A percentile compares a stretch with the other conserved stretches of the same genome.
These are phyloP conservation scores for Berkeleyomyces basicola DNA, from an alignment of 2,329 filamentous ascomycete genomes.

Conservation along the genomic window DNA sequence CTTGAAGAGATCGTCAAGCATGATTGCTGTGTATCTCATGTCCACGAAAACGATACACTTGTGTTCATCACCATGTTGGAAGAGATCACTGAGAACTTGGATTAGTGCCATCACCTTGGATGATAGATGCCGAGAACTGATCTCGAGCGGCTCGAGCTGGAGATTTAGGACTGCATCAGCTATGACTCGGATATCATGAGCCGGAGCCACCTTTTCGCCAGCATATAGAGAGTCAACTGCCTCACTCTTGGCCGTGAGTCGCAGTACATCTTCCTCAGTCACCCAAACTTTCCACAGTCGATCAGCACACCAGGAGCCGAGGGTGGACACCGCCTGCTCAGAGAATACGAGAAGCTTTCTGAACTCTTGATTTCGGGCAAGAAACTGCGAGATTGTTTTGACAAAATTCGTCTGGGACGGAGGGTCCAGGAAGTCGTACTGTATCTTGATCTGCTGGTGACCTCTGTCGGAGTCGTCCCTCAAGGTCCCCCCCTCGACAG, in stretches of 20 bases:
- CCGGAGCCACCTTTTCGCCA: not conserved
- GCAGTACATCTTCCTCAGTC: conserved; percentile 42
- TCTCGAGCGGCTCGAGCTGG: not conserved
- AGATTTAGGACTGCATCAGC: not conserved
- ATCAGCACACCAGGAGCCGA: conserved; percentile 78
- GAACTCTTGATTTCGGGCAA: conserved; percentile 31
- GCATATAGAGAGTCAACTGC: not conserved
- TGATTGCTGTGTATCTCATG: conserved; percentile 56
- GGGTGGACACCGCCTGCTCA: conserved; percentile 40
- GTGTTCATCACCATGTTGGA: conserved; percentile 36
- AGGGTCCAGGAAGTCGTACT: conserved; percentile 28
- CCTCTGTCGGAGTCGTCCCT: conserved; percentile 16
- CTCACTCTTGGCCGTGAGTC: conserved; percentile 38
- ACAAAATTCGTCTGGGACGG: conserved; percentile 50
- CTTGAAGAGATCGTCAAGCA: conserved; percentile 53
- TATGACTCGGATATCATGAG: not conserved
- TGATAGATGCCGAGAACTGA: conserved; percentile 34
- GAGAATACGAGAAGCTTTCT: conserved; percentile 42
- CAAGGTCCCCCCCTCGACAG: conserved; percentile 32
- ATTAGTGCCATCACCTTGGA: conserved; percentile 54
- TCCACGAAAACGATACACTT: conserved; percentile 83
- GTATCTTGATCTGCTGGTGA: conserved; percentile 34
- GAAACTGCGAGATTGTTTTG: conserved; percentile 31
- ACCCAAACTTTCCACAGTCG: conserved; percentile 60
- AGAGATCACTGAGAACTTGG: conserved; percentile 44